These are phyloP conservation scores for Penicillium arizonense DNA, from an alignment of 495 filamentous ascomycete species.

Conservation along the genomic window DNA sequence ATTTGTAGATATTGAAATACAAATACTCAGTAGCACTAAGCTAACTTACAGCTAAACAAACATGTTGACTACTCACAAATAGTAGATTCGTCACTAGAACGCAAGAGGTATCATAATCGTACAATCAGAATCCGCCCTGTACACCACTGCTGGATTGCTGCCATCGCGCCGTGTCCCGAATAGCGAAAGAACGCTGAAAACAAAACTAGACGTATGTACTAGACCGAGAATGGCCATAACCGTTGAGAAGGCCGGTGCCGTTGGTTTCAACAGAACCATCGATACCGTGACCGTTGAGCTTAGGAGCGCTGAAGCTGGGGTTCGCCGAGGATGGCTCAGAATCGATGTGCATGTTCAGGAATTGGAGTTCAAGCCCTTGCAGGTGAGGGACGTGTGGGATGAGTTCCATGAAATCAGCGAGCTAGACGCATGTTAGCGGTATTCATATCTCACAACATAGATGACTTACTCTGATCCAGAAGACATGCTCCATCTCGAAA, in stretches of 20 bases:
- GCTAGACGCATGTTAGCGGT: constrained; percentile 40
- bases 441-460: neutral
- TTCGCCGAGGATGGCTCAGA: constrained; percentile 28
- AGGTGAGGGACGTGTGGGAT: constrained; percentile 70
- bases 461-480: constrained; percentile 69
- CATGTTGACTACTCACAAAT: constrained; percentile 14
- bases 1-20: too few species aligned
- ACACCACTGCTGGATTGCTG: constrained; percentile 29
- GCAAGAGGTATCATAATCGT: constrained; percentile 53
- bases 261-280: constrained; percentile 24
- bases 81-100: constrained; percentile 33
- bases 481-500: constrained; percentile 60
- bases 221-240: constrained; percentile 37
- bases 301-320: constrained; percentile 7
- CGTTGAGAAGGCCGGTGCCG: constrained; percentile 31
- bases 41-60: too few species aligned
- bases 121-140: constrained; percentile 43
- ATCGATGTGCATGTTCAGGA: constrained; percentile 49
- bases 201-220: constrained; percentile 49
- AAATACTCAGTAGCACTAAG: too few species aligned
- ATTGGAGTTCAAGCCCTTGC: constrained; percentile 55
- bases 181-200: constrained; percentile 26
- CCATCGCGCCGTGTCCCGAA: constrained; percentile 20
- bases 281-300: constrained; percentile 34
- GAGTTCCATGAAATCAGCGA: constrained; percentile 72